Conservation (phyloP, 2,329 filamentous ascomycete genomes). For the Colletotrichum shisoi region DNA sequence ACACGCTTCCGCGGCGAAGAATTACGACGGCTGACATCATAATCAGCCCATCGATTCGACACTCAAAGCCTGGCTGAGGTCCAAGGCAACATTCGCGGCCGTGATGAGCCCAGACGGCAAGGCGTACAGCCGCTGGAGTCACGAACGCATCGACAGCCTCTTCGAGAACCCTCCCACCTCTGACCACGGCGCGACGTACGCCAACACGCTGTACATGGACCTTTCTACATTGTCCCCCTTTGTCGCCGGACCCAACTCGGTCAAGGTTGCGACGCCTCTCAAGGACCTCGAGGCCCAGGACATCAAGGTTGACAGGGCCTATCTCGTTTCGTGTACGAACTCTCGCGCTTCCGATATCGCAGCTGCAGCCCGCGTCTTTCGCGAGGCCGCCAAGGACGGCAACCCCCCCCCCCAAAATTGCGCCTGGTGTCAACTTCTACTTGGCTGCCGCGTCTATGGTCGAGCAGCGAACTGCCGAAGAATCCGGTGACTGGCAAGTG, state of each 20-base stretch:
- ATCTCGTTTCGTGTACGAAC: conserved; percentile 91
- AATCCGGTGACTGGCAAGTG: conserved; percentile 83
- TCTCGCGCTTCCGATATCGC: conserved; percentile 80
- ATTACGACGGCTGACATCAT: conserved; percentile 27
- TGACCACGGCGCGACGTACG: conserved; percentile 80
- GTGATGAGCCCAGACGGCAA: conserved; percentile 62
- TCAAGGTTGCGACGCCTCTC: conserved; percentile 85
- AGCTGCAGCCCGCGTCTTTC: conserved; percentile 84
- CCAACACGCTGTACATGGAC: conserved; percentile 83
- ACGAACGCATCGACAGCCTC: conserved; percentile 76
- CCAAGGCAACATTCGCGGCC: conserved; percentile 76
- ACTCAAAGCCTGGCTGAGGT: conserved; percentile 76
- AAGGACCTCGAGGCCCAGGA: conserved; percentile 74
- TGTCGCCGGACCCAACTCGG: conserved; percentile 87
- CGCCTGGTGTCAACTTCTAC: conserved; percentile 82
- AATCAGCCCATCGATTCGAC: conserved; percentile 81
- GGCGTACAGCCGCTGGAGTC: conserved; percentile 70
- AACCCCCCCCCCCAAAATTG: conserved; percentile 71
- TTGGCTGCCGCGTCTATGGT: conserved; percentile 83
- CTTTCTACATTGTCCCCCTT: conserved; percentile 84
- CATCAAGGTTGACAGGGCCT: conserved; percentile 83
- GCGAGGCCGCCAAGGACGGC: conserved; percentile 73
- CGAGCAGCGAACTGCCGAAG: conserved; percentile 81
- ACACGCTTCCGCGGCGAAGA: conserved; percentile 51
- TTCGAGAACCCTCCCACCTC: conserved; percentile 71